phyloP scores from a whole-genome alignment of 441 rosid species.

The Sinapis alba region DNA sequence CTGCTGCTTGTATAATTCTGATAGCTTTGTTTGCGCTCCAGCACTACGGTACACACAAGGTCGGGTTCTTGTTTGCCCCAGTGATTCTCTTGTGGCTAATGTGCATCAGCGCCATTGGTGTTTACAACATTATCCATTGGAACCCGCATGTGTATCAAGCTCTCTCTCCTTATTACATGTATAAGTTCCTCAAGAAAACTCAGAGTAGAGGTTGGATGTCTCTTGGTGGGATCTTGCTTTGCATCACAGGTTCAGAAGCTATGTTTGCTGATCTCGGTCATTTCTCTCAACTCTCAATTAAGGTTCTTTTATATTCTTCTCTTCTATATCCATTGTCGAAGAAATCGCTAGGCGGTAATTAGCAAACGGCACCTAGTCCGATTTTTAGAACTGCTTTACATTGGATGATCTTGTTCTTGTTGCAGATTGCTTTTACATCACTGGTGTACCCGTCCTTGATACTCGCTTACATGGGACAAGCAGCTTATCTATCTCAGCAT shows the following conservation, averaged over 20 bases:
- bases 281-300: conserved; percentile 88
- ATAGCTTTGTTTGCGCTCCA: conserved; percentile 90
- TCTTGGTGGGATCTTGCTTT: conserved; percentile 87
- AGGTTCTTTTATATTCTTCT: conserved; percentile 46
- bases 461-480: conserved; percentile 99
- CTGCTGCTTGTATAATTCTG: conserved; percentile 79
- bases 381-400: too few relatives aligned
- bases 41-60: conserved; percentile 92
- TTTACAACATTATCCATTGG: conserved; percentile 84
- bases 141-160: conserved; percentile 91
- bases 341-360: too few relatives aligned
- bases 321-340: neutral
- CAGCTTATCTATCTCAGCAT: conserved; percentile 88
- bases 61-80: conserved; percentile 92
- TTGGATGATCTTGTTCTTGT: conserved; percentile 9
- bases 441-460: conserved; percentile 93
- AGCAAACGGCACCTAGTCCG: too few relatives aligned
- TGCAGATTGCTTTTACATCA: conserved; percentile 89
- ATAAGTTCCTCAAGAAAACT: conserved; percentile 81
- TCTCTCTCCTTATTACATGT: conserved; percentile 91
- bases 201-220: conserved; percentile 95
- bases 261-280: conserved; percentile 99
- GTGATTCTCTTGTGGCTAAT: conserved; percentile 84
- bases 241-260: conserved; percentile 91
- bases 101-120: conserved; percentile 81